Base-by-base conservation (phyloP, 2,329 filamentous ascomycete genomes). In the Ophiosphaerella herpotricha region DNA sequence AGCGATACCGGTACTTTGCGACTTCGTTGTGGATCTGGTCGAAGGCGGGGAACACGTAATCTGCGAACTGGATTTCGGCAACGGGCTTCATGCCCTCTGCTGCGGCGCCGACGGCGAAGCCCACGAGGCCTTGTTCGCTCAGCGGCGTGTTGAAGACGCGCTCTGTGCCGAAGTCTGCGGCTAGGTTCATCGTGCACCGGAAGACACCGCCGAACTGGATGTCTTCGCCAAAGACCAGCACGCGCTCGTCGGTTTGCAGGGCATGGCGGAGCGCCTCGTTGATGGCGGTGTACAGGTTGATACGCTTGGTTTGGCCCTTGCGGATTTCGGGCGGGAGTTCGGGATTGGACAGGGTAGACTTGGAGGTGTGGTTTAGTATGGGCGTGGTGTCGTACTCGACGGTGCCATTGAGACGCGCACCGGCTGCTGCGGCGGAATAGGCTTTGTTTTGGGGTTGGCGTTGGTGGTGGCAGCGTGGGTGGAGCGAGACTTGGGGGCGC, bases 181-280 rank as follows among this genome's bases (percentile, higher is more conserved):
- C 86, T 13, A 99, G 81, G 63, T 92, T 90, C 85, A 94, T 93
- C 29, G 90, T 93, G 75, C 91, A 97, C 48, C 94, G 84, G 69
- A 99, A 99, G 13, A 99, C 94, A 46, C 94, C 94, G 36, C 94
- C 94, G 64, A 99, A 99, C 12, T 94, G 90, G 7, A 99, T 91
- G 70, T 99, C 94, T 74, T 99, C 94, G 36, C 94, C 94, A 66
- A 99, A 99, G 8, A 99, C 82, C 48, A 97, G 78, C 18, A 96
- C 91, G 14, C 87, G 86, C 57, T 96, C 90, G 64, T 97, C 92
- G 32, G 87, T 84, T 13, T 88, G 84, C 24, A 99, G 81, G 21
- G 93, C 90, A 51, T 88, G 89, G 18, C 89, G 84, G 18, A 99
- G 81, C 9, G 93, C 92, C 58, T 93, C 86, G 71, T 97, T 97